phyloP scores from a whole-genome alignment of 164 flowering plant species.

The Tetrastigma voinierianum region DNA sequence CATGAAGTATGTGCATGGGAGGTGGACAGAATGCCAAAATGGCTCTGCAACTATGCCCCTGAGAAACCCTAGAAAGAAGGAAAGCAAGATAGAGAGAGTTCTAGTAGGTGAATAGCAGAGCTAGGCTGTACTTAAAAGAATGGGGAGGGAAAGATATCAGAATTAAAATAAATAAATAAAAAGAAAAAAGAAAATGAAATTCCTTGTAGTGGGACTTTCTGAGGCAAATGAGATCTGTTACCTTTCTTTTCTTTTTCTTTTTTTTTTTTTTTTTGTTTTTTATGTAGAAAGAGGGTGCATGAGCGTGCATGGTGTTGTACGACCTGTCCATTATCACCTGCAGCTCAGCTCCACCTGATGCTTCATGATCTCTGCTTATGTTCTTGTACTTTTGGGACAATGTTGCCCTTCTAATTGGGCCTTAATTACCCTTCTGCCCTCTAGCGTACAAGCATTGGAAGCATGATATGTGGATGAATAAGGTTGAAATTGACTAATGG shows the following conservation, averaged over 20 bases:
- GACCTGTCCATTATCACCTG: conserved; percentile 2
- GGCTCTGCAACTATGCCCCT: conserved; percentile 33
- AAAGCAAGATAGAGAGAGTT: conserved; percentile 5
- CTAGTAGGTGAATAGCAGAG: background rate
- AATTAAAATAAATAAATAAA: too few relatives aligned
- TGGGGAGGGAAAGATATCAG: background rate
- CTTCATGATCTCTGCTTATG: background rate
- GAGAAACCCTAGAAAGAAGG: conserved; percentile 23
- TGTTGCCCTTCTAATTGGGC: background rate
- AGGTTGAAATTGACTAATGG: background rate
- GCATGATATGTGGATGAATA: background rate
- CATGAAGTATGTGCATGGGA: conserved; percentile 21
- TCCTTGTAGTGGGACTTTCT: too few relatives aligned
- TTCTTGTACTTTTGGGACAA: background rate
- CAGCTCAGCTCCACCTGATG: background rate
- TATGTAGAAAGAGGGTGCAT: conserved; percentile 25
- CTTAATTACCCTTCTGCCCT: too few relatives aligned
- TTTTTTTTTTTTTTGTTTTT: background rate
- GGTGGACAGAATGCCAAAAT: conserved; percentile 60
- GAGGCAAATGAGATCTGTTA: too few relatives aligned
- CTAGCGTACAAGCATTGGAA: background rate
- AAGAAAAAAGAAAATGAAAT: too few relatives aligned
- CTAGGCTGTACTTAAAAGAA: conserved; percentile 1
- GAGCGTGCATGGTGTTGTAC: conserved; percentile 46
- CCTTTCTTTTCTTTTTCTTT: too few relatives aligned